Conservation (phyloP, 208 protist genomes). For the Kentomonas sorsogonicus region DNA sequence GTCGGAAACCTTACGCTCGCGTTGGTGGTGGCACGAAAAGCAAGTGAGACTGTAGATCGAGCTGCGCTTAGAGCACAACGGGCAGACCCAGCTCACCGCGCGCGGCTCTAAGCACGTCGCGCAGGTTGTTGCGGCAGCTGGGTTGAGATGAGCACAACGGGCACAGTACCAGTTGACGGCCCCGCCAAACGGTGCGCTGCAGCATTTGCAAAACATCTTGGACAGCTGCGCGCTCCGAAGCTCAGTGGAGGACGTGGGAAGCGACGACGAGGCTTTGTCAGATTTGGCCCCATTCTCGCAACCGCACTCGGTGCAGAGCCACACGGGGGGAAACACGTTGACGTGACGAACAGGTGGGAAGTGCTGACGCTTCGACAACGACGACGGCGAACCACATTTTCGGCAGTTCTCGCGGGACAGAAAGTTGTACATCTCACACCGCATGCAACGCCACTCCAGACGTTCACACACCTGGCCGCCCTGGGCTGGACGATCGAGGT, state of each 20-base stretch:
- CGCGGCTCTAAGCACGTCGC: constrained; percentile 49
- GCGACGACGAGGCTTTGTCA: not conserved
- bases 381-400: constrained; percentile 31
- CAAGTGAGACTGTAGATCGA: constrained; percentile 45
- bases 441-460: constrained; percentile 59
- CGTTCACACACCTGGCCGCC: not conserved
- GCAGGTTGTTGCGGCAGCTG: constrained; percentile 51
- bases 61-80: constrained; percentile 27
- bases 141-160: constrained; percentile 55
- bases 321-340: constrained; percentile 48
- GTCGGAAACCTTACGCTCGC: constrained; percentile 22
- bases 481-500: too few relatives aligned
- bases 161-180: constrained; percentile 68
- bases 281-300: constrained; percentile 11
- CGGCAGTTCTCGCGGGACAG: constrained; percentile 27
- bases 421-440: constrained; percentile 57
- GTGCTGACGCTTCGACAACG: constrained; percentile 32
- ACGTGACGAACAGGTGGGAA: constrained; percentile 58
- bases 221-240: too few relatives aligned
- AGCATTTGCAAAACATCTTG: constrained; percentile 60
- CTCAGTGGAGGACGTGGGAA: not conserved
- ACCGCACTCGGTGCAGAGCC: constrained; percentile 53
- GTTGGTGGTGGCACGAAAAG: constrained; percentile 25
- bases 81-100: constrained; percentile 51
- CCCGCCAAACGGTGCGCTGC: constrained; percentile 44